Evolutionary conservation across 305 asterid genomes (phyloP), one percentile per base, ranked within the genome.

Genomic region (Fraxinus dipetala): DNA sequence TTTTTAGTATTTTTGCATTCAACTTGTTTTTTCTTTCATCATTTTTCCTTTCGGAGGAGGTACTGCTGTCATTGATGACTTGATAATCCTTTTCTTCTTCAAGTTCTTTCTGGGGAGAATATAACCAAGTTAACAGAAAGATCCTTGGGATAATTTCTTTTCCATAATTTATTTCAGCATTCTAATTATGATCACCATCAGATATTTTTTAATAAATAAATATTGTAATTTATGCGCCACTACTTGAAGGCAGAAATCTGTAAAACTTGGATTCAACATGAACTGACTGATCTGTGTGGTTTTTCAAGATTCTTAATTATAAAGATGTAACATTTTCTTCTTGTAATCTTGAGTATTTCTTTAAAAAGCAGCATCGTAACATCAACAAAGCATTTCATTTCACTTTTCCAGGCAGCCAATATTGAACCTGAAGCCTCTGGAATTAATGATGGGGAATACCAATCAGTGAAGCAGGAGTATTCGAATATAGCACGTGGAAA

Each of bases 351-450:
- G 40, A 31, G 24, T 1, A 31, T 11, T 67, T 28, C 18, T 26
- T 24, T 59, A 24, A 63, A 70, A 70, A 70, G 13, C 16, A 70
- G 43, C 75, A 45, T 6, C 6, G 10, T 40, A 48, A 24, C 24
- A 30, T 24, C 30, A 14, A 65, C 10, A 20, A 59, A 59, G 24
- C 48, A 38, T 70, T 54, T 61, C 8, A 61, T 36, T 51, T 84
- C 48, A 67, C 35, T 76, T 80, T 32, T 82, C 77, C 77, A 89
- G 92, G 90, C 90, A 28, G 83, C 87, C 36, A 82, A 88, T 78
- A 79, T 82, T 38, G 92, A 87, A 86, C 83, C 81, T 78, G 92
- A 85, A 54, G 81, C 87, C 76, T 83, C 88, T 16, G 87, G 92
- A 73, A 83, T 87, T 80, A 89, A 83, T 78, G 89, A 82, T 11